These are phyloP conservation scores for Boletus fagicola DNA, from an alignment of 768 basidiomycete species.

Conservation along the genomic window DNA sequence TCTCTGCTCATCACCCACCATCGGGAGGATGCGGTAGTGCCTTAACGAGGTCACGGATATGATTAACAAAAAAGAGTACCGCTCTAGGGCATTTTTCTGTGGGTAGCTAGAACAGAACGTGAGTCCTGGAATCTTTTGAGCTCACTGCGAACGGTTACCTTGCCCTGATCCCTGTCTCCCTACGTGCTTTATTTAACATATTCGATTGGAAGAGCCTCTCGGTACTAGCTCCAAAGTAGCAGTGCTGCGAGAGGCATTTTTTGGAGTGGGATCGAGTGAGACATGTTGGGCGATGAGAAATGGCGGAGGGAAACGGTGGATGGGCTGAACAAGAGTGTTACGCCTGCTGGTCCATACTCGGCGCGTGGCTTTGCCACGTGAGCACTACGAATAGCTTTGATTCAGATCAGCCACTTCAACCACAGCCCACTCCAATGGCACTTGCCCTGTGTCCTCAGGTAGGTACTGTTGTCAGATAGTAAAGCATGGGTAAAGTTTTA, in stretches of 20 bases:
- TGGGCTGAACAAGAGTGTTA: slow-evolving; percentile 35
- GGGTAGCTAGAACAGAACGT: not conserved
- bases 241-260: not conserved
- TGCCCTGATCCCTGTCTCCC: slow-evolving; percentile 25
- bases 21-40: slow-evolving; percentile 19
- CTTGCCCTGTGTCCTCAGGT: not conserved
- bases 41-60: not conserved
- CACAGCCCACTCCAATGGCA: not conserved
- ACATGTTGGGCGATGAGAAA: slow-evolving; percentile 29
- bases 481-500: not conserved
- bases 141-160: slow-evolving; percentile 18
- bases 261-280: slow-evolving; percentile 12
- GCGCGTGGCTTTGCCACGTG: slow-evolving; percentile 35
- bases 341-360: slow-evolving; percentile 30
- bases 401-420: slow-evolving; percentile 20
- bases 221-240: not conserved
- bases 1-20: slow-evolving; percentile 20
- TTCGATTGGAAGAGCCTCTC: not conserved
- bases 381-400: slow-evolving; percentile 20
- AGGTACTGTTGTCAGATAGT: not conserved
- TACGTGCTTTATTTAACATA: not conserved
- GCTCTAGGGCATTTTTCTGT: not conserved
- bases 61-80: not conserved
- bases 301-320: slow-evolving; percentile 29
- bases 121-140: slow-evolving; percentile 10